phyloP scores from a whole-genome alignment of 352 stramenopile genomes.

The Albugo laibachii region DNA sequence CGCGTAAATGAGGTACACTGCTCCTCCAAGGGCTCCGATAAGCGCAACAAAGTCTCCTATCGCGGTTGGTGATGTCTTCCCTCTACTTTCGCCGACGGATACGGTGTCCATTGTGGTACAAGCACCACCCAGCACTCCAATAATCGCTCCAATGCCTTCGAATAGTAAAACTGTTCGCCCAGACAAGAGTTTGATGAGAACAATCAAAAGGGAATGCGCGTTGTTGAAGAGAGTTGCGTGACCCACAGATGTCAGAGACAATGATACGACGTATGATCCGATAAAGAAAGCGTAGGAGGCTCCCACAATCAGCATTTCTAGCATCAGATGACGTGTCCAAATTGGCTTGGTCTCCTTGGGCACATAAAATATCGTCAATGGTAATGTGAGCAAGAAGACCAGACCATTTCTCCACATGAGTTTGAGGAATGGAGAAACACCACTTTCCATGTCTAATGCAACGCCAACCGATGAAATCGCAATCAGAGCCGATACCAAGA shows the following conservation, averaged over 20 bases:
- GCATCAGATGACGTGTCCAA: slow-evolving; percentile 7
- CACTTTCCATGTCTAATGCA: slow-evolving; percentile 41
- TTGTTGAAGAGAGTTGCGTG: slow-evolving; percentile 76
- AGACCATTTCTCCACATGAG: slow-evolving; percentile 70
- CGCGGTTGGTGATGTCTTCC: slow-evolving; percentile 24
- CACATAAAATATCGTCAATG: slow-evolving; percentile 17
- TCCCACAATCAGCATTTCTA: slow-evolving; percentile 23
- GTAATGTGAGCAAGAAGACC: slow-evolving; percentile 34
- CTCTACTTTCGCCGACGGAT: slow-evolving; percentile 5
- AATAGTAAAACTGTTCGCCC: slow-evolving; percentile 33
- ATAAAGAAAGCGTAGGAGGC: slow-evolving; percentile 52
- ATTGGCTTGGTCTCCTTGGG: slow-evolving; percentile 1
- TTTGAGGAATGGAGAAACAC: slow-evolving; percentile 50
- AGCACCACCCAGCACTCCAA: slow-evolving; percentile 47
- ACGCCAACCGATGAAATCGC: slow-evolving; percentile 61
- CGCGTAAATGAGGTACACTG: slow-evolving; percentile 53
- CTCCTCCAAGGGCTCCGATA: slow-evolving; percentile 35
- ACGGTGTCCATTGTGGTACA: slow-evolving; percentile 46
- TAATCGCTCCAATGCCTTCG: slow-evolving; percentile 38
- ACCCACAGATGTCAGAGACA: slow-evolving; percentile 51
- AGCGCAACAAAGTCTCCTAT: slow-evolving; percentile 53
- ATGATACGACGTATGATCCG: slow-evolving; percentile 41
- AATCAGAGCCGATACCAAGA: slow-evolving; percentile 44
- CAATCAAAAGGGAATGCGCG: slow-evolving; percentile 54
- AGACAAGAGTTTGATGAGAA: slow-evolving; percentile 42